phyloP scores from a whole-genome alignment of 2,329 filamentous ascomycete species.

The Piedraia hortae region DNA sequence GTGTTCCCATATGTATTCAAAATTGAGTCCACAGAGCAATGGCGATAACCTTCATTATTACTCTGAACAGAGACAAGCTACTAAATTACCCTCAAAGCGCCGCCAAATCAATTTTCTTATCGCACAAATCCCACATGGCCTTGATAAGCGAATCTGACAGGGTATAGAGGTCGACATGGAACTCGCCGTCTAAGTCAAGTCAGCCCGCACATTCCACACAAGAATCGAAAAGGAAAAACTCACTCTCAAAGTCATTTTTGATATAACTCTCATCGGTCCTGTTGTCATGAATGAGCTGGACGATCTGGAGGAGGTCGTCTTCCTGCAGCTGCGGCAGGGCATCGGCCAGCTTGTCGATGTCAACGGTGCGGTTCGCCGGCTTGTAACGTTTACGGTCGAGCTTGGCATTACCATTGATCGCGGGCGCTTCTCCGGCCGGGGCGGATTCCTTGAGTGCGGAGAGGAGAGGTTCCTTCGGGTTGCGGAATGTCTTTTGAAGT shows the following conservation, averaged over 20 bases:
- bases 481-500: constrained; percentile 45
- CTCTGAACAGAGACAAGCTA: too few species aligned
- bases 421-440: constrained; percentile 31
- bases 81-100: constrained; percentile 1
- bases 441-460: constrained; percentile 59
- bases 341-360: constrained; percentile 93
- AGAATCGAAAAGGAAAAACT: constrained; percentile 3
- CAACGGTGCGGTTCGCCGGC: constrained; percentile 24
- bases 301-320: constrained; percentile 79
- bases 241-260: constrained; percentile 86
- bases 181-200: constrained; percentile 47
- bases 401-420: constrained; percentile 29
- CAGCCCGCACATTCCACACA: constrained; percentile 1
- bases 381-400: constrained; percentile 49
- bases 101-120: constrained; percentile 9
- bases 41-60: too few species aligned
- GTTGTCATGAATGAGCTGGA: constrained; percentile 95
- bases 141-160: constrained; percentile 70
- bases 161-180: constrained; percentile 96
- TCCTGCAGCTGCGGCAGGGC: constrained; percentile 69
- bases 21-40: too few species aligned
- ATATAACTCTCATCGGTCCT: constrained; percentile 86
- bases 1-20: too few species aligned
- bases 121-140: constrained; percentile 77
- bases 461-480: constrained; percentile 67